Conservation (phyloP, 257 asterid genomes). For the Jaltomata sinuosa region DNA sequence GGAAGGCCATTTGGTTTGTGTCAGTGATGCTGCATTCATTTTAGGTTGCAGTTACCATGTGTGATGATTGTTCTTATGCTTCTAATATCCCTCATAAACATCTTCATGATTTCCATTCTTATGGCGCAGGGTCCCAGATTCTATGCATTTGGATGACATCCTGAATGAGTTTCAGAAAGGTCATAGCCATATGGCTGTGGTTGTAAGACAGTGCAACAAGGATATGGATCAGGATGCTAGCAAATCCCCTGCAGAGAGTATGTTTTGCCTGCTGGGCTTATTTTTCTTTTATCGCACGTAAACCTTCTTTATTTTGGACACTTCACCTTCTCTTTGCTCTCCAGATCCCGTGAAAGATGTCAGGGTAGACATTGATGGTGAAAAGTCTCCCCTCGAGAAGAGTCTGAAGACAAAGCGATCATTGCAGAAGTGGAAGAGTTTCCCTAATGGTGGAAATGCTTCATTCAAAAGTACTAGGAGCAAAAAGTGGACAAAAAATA, state of each 20-base stretch:
- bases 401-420: constrained; percentile 34
- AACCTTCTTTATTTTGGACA: not conserved
- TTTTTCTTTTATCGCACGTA: not conserved
- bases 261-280: not conserved
- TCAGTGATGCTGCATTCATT: not conserved
- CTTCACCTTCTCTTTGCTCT: not conserved
- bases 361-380: constrained; percentile 56
- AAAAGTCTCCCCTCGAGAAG: constrained; percentile 35
- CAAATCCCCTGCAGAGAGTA: constrained; percentile 29
- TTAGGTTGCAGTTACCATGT: not conserved
- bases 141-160: constrained; percentile 82
- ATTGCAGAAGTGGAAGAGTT: constrained; percentile 77
- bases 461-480: constrained; percentile 49
- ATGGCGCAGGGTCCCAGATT: constrained; percentile 58
- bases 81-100: not conserved
- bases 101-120: not conserved
- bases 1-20: not conserved
- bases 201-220: constrained; percentile 48
- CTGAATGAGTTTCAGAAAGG: constrained; percentile 96
- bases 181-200: constrained; percentile 97
- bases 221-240: constrained; percentile 16
- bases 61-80: not conserved
- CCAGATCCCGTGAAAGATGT: constrained; percentile 49
- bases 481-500: constrained; percentile 79
- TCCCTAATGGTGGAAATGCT: constrained; percentile 46